Evolutionary conservation across 495 filamentous ascomycete species (phyloP), one percentile per base, ranked within the genome.

Genomic region (Talaromyces nanjingensis): DNA sequence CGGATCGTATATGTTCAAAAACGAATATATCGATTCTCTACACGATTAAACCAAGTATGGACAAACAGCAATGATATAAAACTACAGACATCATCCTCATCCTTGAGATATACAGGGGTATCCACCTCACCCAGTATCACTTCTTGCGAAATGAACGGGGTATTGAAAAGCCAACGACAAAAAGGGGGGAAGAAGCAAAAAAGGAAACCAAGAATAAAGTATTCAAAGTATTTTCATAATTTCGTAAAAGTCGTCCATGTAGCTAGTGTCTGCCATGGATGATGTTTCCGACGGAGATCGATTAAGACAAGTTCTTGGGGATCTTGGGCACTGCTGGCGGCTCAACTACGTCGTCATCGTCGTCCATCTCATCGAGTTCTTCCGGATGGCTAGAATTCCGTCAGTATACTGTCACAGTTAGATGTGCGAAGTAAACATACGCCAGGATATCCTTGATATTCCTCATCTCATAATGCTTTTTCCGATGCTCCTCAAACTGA

Each of bases 381-480:
- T 79, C 80, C 12, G 77, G 77, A 61, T 82, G 79, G n/a, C 79
- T 82, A 62, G 4, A 67, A 4, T 29, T 25, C 3, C 20, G 59
- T 68, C 16, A 64, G 66, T 58, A 69, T 63, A 27, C 62, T 47
- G 39, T 27, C 37, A 42, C 37, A 16, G 9, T 42, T 14, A 16
- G 37, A 42, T 16, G 14, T 4, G 14, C 47, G 58, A 25, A 24
- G 22, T 16, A 58, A 4, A 79, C 84, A 63, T 74, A 89, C 88
- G 92, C 94, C 65, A 98, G 83, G 62, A 98, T 76, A 68, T 88
- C 84, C 66, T 93, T 96, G 24, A 98, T 91, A 71, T 94, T 89
- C 81, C 85, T 92, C 96, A 98, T 98, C 81, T 98, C 96, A 73
- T 98, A 98, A 74, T 98, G 94, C 77, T 85, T 91, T 84, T 92